Base-by-base conservation (phyloP, 2,329 filamentous ascomycete species). In the Emergomyces pasteurianus region DNA sequence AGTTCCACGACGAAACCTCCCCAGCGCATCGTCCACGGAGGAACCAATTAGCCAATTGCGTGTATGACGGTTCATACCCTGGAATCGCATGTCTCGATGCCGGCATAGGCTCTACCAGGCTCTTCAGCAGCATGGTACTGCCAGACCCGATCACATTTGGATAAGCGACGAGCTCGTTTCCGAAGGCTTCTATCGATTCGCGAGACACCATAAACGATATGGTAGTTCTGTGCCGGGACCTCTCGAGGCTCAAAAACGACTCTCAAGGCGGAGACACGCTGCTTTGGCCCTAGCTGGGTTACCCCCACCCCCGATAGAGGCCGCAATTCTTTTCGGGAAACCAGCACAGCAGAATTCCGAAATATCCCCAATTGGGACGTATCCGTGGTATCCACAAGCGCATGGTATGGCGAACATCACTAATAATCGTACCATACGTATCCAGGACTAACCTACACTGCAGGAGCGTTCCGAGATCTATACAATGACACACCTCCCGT, bases 141-240 rank as follows among this genome's bases (percentile, higher is more conserved):
- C 34, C 50, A n/a, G 18, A 12, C 46, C 58, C 40, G 73, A 77
- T 49, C 67, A 75, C 63, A 66, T 78, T 23, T 80, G 77, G 77
- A 74, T 79, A 59, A 75, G 75, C 63, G 77, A 79, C 59, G 75
- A 77, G 55, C 64, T 77, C 26, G 71, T 79, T 18, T 67, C 74
- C 4, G 69, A 72, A 16, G 77, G 78, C 28, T 84, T 83, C 71
- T 73, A 76, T 59, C 78, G 75, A 52, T 77, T 75, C 62, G 72
- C 72, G 61, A 75, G 73, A 64, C 69, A 72, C 47, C 76, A 78
- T 62, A 76, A 77, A 67, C 79, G 83, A 64, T 75, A 83, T 79
- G 83, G 81, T 65, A 85, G 83, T 74, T 78, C 78, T 64, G 80
- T 84, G 2, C 84, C 84, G 12, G 84, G 84, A 2, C 84, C 84